A percentile compares a stretch with the other conserved stretches of the same genome.
phyloP scores from a whole-genome alignment of 768 basidiomycete genomes.

The Boletus rubroflammeus region DNA sequence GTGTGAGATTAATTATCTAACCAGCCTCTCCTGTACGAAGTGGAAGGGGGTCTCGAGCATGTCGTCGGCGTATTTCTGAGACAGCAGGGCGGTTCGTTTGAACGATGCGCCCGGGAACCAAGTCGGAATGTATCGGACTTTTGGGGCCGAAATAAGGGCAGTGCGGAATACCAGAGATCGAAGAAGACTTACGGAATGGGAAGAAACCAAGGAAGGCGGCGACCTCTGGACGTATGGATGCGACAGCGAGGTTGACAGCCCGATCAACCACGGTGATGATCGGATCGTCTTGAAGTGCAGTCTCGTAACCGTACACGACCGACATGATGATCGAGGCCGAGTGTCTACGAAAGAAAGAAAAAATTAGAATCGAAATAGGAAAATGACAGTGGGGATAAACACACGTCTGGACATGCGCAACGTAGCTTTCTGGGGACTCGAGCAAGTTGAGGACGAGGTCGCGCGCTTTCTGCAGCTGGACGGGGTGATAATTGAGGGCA shows the following conservation, averaged over 20 bases:
- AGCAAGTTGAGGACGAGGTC: constrained; percentile 27
- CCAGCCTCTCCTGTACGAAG: constrained; percentile 33
- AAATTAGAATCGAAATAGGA: not conserved
- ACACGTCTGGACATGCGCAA: constrained; percentile 26
- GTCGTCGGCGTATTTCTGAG: constrained; percentile 17
- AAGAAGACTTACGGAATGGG: constrained; percentile 31
- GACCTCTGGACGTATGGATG: constrained; percentile 25
- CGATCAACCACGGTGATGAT: constrained; percentile 25
- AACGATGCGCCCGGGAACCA: constrained; percentile 42
- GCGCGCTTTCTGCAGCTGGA: constrained; percentile 25
- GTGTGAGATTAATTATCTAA: constrained; percentile 1
- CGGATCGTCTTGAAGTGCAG: constrained; percentile 23
- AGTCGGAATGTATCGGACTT: constrained; percentile 35
- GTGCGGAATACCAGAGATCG: not conserved
- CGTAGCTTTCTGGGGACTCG: constrained; percentile 15
- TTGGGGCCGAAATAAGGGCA: not conserved
- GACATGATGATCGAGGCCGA: constrained; percentile 30
- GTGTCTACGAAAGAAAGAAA: constrained; percentile 11
- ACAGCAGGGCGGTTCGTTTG: constrained; percentile 27
- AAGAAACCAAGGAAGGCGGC: constrained; percentile 37
- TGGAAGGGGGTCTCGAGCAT: constrained; percentile 32
- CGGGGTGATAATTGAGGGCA: constrained; percentile 14
- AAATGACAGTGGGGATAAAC: not conserved
- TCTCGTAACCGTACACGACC: constrained; percentile 30
- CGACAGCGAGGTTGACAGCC: constrained; percentile 20